Conservation (phyloP, 2,329 filamentous ascomycete species). For the Beauveria bassiana region DNA sequence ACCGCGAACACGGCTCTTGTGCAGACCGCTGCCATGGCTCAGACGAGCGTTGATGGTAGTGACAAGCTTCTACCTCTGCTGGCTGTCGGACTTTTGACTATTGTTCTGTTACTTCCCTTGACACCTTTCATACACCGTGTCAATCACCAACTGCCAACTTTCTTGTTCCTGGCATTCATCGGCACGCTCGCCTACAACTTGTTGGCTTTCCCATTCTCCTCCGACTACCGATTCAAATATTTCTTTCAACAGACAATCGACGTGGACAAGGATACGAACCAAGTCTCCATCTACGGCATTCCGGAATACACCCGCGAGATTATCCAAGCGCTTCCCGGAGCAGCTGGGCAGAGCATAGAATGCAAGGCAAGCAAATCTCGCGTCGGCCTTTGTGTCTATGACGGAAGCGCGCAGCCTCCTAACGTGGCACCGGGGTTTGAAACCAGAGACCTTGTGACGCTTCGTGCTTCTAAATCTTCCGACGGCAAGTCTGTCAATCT, state of each 20-base stretch:
- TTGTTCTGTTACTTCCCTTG: slow-evolving; percentile 66
- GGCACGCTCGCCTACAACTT: slow-evolving; percentile 82
- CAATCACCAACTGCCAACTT: slow-evolving; percentile 71
- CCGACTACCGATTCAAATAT: slow-evolving; percentile 71
- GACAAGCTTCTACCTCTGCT: slow-evolving; percentile 65
- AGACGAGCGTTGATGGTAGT: slow-evolving; percentile 80
- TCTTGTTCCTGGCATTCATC: slow-evolving; percentile 64
- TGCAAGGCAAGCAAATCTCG: slow-evolving; percentile 49
- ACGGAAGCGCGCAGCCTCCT: slow-evolving; percentile 52
- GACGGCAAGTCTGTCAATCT: slow-evolving; percentile 49
- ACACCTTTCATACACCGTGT: slow-evolving; percentile 83
- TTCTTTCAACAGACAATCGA: slow-evolving; percentile 80
- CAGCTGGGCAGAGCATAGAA: slow-evolving; percentile 50
- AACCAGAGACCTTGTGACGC: slow-evolving; percentile 52
- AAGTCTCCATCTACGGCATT: slow-evolving; percentile 61
- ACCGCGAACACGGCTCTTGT: slow-evolving; percentile 69
- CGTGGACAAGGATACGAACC: slow-evolving; percentile 63
- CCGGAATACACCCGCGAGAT: slow-evolving; percentile 59
- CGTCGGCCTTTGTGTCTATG: slow-evolving; percentile 55
- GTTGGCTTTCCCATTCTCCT: slow-evolving; percentile 79
- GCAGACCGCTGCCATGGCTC: slow-evolving; percentile 62
- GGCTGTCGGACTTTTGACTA: slow-evolving; percentile 56
- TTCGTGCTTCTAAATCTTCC: slow-evolving; percentile 31
- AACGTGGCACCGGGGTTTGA: slow-evolving; percentile 45
- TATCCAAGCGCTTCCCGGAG: slow-evolving; percentile 62